These are phyloP conservation scores for Claviceps lovelessii DNA, from an alignment of 2,329 filamentous ascomycete genomes.

Conservation along the genomic window DNA sequence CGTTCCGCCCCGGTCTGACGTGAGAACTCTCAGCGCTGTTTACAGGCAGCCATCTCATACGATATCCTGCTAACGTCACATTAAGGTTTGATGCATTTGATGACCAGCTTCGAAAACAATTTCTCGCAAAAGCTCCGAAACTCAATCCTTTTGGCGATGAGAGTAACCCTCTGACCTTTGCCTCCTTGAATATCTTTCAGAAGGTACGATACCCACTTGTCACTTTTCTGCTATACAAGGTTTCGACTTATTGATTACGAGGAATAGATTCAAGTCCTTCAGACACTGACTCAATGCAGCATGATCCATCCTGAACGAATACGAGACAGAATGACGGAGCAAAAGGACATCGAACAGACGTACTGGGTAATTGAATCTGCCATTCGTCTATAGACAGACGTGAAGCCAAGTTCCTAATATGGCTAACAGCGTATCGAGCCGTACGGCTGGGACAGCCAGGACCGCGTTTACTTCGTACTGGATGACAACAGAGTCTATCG, in stretches of 20 bases:
- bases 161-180: slow-evolving; percentile 58
- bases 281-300: slow-evolving; percentile 80
- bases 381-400: not conserved
- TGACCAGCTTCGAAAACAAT: slow-evolving; percentile 84
- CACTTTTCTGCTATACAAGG: not conserved
- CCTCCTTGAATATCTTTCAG: slow-evolving; percentile 66
- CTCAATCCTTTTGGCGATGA: slow-evolving; percentile 76
- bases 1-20: slow-evolving; percentile 85
- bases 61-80: slow-evolving; percentile 11
- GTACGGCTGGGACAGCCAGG: slow-evolving; percentile 76
- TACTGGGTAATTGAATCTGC: slow-evolving; percentile 51
- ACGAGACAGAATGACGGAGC: slow-evolving; percentile 71
- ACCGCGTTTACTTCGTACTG: slow-evolving; percentile 76
- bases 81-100: slow-evolving; percentile 73
- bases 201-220: slow-evolving; percentile 41
- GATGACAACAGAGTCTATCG: slow-evolving; percentile 92
- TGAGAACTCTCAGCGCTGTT: slow-evolving; percentile 32
- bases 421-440: slow-evolving; percentile 54
- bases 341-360: slow-evolving; percentile 66
- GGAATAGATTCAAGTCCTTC: slow-evolving; percentile 55
- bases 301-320: slow-evolving; percentile 79
- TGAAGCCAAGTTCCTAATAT: slow-evolving; percentile 8
- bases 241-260: not conserved
- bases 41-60: not conserved
- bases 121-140: slow-evolving; percentile 61